Base-by-base conservation (phyloP, 148 eudicot genomes). In the Amaranthus hypochondriacus region DNA sequence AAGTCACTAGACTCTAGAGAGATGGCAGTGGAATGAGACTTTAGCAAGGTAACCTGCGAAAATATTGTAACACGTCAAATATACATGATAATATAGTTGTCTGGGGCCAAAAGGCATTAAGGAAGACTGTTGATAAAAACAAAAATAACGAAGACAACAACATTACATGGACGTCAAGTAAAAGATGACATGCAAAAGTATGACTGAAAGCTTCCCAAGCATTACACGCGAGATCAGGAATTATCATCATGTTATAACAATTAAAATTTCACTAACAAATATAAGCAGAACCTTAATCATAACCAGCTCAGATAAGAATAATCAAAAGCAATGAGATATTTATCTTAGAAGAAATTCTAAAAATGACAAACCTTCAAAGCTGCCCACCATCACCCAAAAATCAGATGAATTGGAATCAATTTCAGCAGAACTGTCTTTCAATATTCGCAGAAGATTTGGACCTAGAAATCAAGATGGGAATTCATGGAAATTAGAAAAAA, bases 331-430 rank as follows among this genome's bases (percentile, higher is more conserved):
- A 61, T 58, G 42, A 62, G 15, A 72, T 5, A 48, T 49, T 42
- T 53, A 21, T 62, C 47, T 61, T 6, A 4, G 67, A 61, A 54
- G 44, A 44, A 64, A 55, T 42, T 14, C 52, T 48, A 56, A 70
- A 62, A 49, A 81, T 7, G 58, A 68, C 76, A 66, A 76, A 95
- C 98, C 98, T 92, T 88, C 65, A 95, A 82, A 73, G 98, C 96
- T 48, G 97, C 97, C 97, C 78, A 95, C 93, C 93, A 92, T 84
- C 78, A 92, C 93, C 98, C 98, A 95, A 87, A 92, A 95, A 71
- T 88, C 96, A 57, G 90, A 77, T 70, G 97, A 92, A 77, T 72
- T 79, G 53, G 89, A 79, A 74, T 84, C 80, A 58, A 95, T 86
- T 75, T 92, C 96, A 83, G 92, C 87, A 85, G 82, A 84, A 56